Percentiles rank a stretch among this genome's conserved stretches.
These are phyloP conservation scores for Kwoniella bestiolae DNA, from an alignment of 768 basidiomycete genomes.

Conservation along the genomic window DNA sequence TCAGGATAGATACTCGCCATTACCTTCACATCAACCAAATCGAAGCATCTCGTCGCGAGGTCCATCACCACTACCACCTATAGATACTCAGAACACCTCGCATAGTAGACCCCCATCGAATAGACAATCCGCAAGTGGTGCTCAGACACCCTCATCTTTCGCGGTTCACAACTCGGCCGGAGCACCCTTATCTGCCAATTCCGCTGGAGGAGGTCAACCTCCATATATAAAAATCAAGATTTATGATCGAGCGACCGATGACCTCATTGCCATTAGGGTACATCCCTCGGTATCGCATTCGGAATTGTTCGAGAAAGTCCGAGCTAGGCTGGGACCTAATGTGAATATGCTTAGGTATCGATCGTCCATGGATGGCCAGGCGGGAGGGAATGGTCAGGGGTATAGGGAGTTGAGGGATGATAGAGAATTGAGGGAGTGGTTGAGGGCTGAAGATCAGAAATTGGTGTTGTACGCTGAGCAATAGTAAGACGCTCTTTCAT, in stretches of 20 bases:
- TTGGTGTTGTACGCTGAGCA: constrained; percentile 56
- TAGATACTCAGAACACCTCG: constrained; percentile 30
- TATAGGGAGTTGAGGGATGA: constrained; percentile 55
- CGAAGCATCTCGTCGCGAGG: constrained; percentile 28
- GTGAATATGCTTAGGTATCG: constrained; percentile 74
- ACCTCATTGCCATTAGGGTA: constrained; percentile 94
- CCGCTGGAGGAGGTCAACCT: constrained; percentile 37
- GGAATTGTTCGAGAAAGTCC: constrained; percentile 90
- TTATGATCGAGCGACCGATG: constrained; percentile 89
- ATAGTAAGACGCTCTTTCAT: background rate
- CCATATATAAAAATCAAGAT: constrained; percentile 99
- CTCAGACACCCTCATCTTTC: constrained; percentile 10
- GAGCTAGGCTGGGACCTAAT: constrained; percentile 78
- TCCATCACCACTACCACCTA: constrained; percentile 38
- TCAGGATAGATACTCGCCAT: constrained; percentile 21
- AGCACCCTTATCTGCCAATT: background rate
- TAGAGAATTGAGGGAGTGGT: constrained; percentile 52
- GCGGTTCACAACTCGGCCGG: background rate
- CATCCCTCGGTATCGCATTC: constrained; percentile 84
- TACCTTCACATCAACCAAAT: constrained; percentile 21
- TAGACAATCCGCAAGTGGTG: constrained; percentile 12
- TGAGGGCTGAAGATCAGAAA: constrained; percentile 54
- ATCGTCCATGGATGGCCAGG: constrained; percentile 32
- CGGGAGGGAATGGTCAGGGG: constrained; percentile 16
- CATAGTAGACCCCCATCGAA: constrained; percentile 7